A percentile compares a stretch with the other conserved stretches of the same genome.
Evolutionary conservation across 352 stramenopile genomes (phyloP).

Genomic region (Pythium aristosporum): DNA sequence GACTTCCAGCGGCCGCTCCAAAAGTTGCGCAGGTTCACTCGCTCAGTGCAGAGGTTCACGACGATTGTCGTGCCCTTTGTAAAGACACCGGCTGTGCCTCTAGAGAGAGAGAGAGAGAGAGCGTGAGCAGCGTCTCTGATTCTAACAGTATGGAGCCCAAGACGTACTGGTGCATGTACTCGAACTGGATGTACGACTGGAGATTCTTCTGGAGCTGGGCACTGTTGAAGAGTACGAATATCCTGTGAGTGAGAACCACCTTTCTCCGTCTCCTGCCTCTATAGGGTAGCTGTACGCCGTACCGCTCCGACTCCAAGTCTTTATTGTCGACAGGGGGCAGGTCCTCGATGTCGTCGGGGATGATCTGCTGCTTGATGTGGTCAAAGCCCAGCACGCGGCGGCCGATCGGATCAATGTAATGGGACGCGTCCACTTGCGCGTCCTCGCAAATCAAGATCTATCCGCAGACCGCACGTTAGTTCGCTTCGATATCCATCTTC

Average conservation of each 20-base stretch:
- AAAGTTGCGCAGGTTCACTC: constrained; percentile 89
- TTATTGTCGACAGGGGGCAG: constrained; percentile 36
- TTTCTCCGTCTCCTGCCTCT: neutral
- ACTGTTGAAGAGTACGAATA: constrained; percentile 9
- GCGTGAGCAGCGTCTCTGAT: neutral
- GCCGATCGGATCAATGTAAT: constrained; percentile 84
- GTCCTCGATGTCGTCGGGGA: constrained; percentile 51
- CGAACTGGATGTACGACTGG: constrained; percentile 79
- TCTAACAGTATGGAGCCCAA: neutral
- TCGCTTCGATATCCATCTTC: neutral
- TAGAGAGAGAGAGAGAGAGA: constrained; percentile 20
- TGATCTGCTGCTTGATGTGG: constrained; percentile 76
- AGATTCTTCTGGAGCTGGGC: constrained; percentile 63
- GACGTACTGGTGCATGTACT: constrained; percentile 78
- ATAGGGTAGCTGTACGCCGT: constrained; percentile 8
- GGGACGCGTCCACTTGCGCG: constrained; percentile 71
- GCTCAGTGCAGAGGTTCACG: constrained; percentile 82
- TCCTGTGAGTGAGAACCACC: neutral
- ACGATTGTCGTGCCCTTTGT: constrained; percentile 59
- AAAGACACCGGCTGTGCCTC: constrained; percentile 79
- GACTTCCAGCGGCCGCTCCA: constrained; percentile 87
- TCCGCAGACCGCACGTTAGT: neutral
- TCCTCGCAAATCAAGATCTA: constrained; percentile 83
- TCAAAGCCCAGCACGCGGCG: constrained; percentile 83
- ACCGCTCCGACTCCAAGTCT: constrained; percentile 74